Evolutionary conservation across 2,329 filamentous ascomycete species (phyloP).

Genomic region (Fusarium newnesense): DNA sequence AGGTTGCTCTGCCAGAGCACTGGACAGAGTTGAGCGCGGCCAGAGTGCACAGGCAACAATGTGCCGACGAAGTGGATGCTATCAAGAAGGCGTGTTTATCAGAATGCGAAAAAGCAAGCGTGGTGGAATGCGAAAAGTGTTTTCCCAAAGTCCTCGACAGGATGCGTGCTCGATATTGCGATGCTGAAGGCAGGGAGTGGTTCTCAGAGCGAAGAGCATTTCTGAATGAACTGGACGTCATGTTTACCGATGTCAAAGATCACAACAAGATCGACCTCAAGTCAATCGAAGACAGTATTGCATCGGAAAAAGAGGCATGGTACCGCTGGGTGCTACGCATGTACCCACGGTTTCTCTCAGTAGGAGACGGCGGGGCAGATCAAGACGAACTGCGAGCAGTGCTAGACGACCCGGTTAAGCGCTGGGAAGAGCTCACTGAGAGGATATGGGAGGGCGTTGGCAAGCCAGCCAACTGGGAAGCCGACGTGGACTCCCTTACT

Average conservation of each 20-base stretch:
- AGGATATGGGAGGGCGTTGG: constrained; percentile 52
- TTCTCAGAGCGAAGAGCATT: constrained; percentile 61
- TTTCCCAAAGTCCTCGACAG: constrained; percentile 59
- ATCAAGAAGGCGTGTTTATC: constrained; percentile 56
- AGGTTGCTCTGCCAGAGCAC: constrained; percentile 50
- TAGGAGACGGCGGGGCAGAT: constrained; percentile 44
- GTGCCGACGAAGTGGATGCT: constrained; percentile 54
- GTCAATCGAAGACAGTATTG: constrained; percentile 61
- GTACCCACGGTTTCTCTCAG: constrained; percentile 52
- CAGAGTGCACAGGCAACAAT: constrained; percentile 47
- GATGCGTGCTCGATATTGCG: constrained; percentile 52
- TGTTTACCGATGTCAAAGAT: constrained; percentile 60
- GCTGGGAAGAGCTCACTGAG: constrained; percentile 51
- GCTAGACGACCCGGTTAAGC: constrained; percentile 52
- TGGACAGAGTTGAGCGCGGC: constrained; percentile 53
- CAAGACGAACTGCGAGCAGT: constrained; percentile 49
- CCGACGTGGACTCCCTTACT: constrained; percentile 49
- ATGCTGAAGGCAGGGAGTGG: constrained; percentile 58
- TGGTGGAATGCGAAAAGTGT: constrained; percentile 60
- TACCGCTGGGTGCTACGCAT: constrained; percentile 58
- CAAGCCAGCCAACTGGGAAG: constrained; percentile 47
- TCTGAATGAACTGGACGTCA: constrained; percentile 59
- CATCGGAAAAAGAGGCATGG: constrained; percentile 64
- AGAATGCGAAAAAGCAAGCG: constrained; percentile 55
- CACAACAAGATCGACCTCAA: constrained; percentile 55